Conservation (phyloP, 2,329 filamentous ascomycete genomes). For the Atkinsonella hypoxylon region DNA sequence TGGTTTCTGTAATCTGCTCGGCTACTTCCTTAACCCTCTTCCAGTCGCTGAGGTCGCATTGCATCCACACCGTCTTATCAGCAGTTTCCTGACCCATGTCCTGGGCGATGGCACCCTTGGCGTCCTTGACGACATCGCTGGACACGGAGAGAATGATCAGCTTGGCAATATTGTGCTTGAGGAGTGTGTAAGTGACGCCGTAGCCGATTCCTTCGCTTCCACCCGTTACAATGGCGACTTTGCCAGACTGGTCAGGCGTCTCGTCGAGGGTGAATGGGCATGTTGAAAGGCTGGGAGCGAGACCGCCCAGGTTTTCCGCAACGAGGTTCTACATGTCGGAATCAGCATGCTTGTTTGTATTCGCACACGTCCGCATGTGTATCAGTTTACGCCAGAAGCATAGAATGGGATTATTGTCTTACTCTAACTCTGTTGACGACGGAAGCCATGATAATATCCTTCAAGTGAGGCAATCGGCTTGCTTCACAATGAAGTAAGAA, state of each 20-base stretch:
- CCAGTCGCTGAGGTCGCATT: not conserved
- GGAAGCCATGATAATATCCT: not conserved
- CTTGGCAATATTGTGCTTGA: constrained; percentile 1
- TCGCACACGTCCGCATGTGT: no score
- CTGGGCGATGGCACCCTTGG: not conserved
- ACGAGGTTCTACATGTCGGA: not conserved
- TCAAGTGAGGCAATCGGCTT: not conserved
- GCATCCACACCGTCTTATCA: not conserved
- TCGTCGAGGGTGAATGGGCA: not conserved
- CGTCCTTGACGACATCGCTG: not conserved
- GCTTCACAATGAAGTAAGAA: not conserved
- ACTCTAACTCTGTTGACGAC: not conserved
- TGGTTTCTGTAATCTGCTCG: not conserved
- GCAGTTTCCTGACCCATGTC: not conserved
- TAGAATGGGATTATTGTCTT: not conserved
- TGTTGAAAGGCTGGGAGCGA: not conserved
- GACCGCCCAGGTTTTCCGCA: not conserved
- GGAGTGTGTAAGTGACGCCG: not conserved
- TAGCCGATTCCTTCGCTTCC: not conserved
- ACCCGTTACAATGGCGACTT: not conserved
- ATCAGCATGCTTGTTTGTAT: not conserved
- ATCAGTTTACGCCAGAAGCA: not conserved
- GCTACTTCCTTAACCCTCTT: not conserved
- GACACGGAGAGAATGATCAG: not conserved
- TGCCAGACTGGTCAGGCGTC: constrained; percentile 1